Percentiles rank a stretch among this genome's conserved stretches.
Conservation (phyloP, 495 filamentous ascomycete genomes). For the Penicillium silybi region DNA sequence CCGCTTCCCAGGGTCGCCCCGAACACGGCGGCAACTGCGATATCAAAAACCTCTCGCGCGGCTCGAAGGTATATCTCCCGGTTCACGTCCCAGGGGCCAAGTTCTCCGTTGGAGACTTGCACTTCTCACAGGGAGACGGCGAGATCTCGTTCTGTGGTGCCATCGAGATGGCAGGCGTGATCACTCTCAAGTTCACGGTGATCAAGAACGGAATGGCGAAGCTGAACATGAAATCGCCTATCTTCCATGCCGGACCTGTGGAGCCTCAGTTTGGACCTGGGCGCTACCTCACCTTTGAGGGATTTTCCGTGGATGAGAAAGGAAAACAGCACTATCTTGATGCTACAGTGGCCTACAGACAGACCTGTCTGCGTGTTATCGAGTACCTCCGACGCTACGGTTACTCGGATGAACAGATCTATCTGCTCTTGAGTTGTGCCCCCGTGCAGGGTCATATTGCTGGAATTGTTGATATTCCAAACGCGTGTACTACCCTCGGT, state of each 20-base stretch:
- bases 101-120: slow-evolving; percentile 88
- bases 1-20: slow-evolving; percentile 38
- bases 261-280: slow-evolving; percentile 89
- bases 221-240: slow-evolving; percentile 77
- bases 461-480: slow-evolving; percentile 86
- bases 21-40: slow-evolving; percentile 69
- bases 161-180: slow-evolving; percentile 93
- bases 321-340: slow-evolving; percentile 95
- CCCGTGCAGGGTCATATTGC: slow-evolving; percentile 90
- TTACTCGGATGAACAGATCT: slow-evolving; percentile 77
- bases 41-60: slow-evolving; percentile 86
- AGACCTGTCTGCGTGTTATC: slow-evolving; percentile 76
- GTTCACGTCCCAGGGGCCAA: slow-evolving; percentile 84
- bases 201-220: slow-evolving; percentile 79
- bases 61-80: slow-evolving; percentile 85
- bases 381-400: slow-evolving; percentile 86
- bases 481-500: slow-evolving; percentile 85
- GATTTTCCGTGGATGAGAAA: slow-evolving; percentile 86
- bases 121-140: slow-evolving; percentile 88
- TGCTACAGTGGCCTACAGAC: slow-evolving; percentile 86
- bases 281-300: slow-evolving; percentile 86
- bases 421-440: slow-evolving; percentile 82
- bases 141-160: slow-evolving; percentile 96
- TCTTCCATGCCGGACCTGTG: slow-evolving; percentile 87
- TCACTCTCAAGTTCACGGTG: slow-evolving; percentile 86